Evolutionary conservation across 768 basidiomycete species (phyloP), one percentile per base, ranked within the genome.

Genomic region (Rhodocollybia butyracea): DNA sequence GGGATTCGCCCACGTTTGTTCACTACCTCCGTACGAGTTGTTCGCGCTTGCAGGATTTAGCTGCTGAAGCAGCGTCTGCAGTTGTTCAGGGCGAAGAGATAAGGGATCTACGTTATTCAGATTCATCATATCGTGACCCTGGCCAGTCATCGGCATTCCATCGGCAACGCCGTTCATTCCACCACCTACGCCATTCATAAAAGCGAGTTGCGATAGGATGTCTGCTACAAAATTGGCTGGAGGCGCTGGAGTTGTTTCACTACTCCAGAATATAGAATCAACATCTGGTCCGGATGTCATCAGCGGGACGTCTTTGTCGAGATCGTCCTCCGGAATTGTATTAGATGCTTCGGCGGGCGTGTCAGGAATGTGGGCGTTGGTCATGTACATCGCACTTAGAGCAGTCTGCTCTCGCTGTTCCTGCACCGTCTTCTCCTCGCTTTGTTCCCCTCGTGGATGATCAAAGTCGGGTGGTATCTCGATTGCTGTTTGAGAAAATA

Each of bases 321-420:
- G 76, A 61, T 90, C 85, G 60, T 88, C 89, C 60, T 89, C 89
- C 45, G 79, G 64, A 57, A 87, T 76, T 60, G 78, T 73, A 57
- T 70, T 68, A 19, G 80, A 66, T 26, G 87, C 84, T 70, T 92
- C 91, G 36, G 81, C 80, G 19, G 91, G 88, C 56, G 85, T 81
- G 46, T 91, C 89, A 41, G 91, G 91, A 61, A 92, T 87, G 59
- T 88, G 87, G 43, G 78, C 75, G 42, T 75, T 68, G 12, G 78
- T 78, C 76, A 88, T 84, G 68, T 94, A 94, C 31, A 89, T 67
- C 40, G 90, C 89, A 24, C 81, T 81, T 21, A 93, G 76, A 27
- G 88, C 86, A 15, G 83, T 86, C 67, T 86, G 81, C 66, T 94
- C 91, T 51, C 91, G 83, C 68, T 84, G 78, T 67, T 88, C 91